Base-by-base conservation (phyloP, 495 filamentous ascomycete genomes). In the Hypoxylon rickii region DNA sequence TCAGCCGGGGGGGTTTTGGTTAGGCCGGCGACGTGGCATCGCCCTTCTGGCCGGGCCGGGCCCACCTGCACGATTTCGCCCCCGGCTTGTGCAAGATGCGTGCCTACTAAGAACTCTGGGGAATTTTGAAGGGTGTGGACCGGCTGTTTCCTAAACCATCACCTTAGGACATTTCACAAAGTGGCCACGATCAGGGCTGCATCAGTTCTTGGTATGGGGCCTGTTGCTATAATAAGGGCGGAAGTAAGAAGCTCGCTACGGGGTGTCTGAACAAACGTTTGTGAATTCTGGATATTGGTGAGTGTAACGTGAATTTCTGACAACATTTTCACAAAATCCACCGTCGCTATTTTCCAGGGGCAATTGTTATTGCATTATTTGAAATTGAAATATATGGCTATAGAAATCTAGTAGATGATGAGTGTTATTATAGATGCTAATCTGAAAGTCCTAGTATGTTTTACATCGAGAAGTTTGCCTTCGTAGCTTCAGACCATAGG, bases 61-160 rank as follows among this genome's bases (percentile, higher is more conserved):
- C 60, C 60, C 60, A 64, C 60, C 50, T 59, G 60, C 55, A 58
- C 55, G 50, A 64, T 55, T 58, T 64, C 50, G 55, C 55, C 60
- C 60, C 60, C 51, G 46, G 49, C 49, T 58, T 59, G 55, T 50
- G 48, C 45, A 49, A 54, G 48, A 58, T 63, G 48, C 43, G 44
- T 64, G 49, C 51, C 33, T n/a, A n/a, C n/a, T 22, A 55, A 44
- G 55, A 59, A 64, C 29, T 54, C 45, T 55, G 49, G 60, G 51
- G 54, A 54, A 59, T 29, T 51, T 46, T n/a, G n/a, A n/a, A n/a
- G 49, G 53, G 40, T 21, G 34, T 26, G 34, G 46, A 42, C 53
- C 32, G 57, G 38, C n/a, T 40, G 16, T 53, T 51, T 48, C 53
- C 59, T 26, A 56, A 57, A 41, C 53, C 40, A 53, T 45, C 48